Evolutionary conservation across 2,329 filamentous ascomycete genomes (phyloP).

Genomic region (Colletotrichum magnum): DNA sequence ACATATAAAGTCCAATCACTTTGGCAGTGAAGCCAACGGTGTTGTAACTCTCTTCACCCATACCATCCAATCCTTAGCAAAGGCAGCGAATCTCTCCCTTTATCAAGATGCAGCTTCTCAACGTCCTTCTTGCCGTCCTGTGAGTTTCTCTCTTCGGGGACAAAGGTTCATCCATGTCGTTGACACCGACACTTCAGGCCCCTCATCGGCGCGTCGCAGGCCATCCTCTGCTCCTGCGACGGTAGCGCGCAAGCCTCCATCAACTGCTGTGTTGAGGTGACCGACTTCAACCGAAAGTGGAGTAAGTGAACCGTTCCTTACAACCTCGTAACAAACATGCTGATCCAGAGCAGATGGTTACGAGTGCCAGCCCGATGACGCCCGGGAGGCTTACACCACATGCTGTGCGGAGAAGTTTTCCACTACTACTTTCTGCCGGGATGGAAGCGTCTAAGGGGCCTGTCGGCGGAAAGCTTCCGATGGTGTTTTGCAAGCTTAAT

Average conservation of each 20-base stretch:
- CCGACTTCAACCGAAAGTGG: not conserved
- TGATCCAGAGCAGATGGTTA: not conserved
- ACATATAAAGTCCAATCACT: too few species aligned
- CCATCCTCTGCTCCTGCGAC: conserved; percentile 19
- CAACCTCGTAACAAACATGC: not conserved
- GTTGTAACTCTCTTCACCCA: too few species aligned
- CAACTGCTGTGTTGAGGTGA: conserved; percentile 3
- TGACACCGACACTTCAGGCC: not conserved
- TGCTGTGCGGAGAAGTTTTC: not conserved
- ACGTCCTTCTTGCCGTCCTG: conserved; percentile 8
- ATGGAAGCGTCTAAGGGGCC: conserved; percentile 3
- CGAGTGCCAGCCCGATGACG: conserved; percentile 1
- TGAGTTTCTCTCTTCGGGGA: not conserved
- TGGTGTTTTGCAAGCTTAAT: too few species aligned
- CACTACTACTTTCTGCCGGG: conserved; percentile 14
- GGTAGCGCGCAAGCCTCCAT: conserved; percentile 4
- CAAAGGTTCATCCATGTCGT: not conserved
- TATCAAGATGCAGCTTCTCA: conserved; percentile 7
- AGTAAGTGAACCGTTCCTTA: not conserved
- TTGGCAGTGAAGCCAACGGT: too few species aligned
- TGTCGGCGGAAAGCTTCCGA: not conserved
- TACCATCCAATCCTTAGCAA: too few species aligned
- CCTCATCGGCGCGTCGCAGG: conserved; percentile 17
- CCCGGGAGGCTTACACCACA: not conserved
- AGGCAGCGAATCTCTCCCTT: not conserved